These are phyloP conservation scores for Fusarium concolor DNA, from an alignment of 2,329 filamentous ascomycete genomes.

Conservation along the genomic window DNA sequence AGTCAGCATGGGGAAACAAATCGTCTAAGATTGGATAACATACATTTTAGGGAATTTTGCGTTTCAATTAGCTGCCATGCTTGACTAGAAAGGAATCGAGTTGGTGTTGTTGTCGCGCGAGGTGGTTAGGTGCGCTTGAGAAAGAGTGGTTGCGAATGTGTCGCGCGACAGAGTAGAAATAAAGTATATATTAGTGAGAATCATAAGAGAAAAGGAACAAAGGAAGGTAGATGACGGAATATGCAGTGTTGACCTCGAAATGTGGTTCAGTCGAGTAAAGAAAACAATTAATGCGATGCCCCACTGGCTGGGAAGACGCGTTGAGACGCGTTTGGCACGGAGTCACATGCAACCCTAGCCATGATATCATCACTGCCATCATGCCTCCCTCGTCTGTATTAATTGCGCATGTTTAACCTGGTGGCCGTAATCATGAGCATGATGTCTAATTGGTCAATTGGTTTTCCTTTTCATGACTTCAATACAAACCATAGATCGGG, in stretches of 20 bases:
- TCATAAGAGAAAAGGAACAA: background rate
- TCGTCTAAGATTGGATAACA: fast-evolving
- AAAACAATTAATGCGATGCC: constrained; percentile 14
- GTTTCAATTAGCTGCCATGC: constrained; percentile 20
- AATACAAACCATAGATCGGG: too few relatives aligned
- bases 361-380: constrained; percentile 38
- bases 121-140: background rate
- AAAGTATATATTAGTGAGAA: background rate
- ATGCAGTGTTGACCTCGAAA: background rate
- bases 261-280: background rate
- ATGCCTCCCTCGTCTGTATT: background rate
- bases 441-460: background rate
- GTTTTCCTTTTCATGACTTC: fast-evolving
- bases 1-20: constrained; percentile 3
- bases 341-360: constrained; percentile 28
- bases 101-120: background rate
- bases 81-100: background rate
- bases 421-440: too few relatives aligned
- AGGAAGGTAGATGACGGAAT: background rate
- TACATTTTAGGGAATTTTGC: constrained; percentile 9
- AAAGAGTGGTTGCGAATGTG: fast-evolving
- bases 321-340: constrained; percentile 29
- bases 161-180: fast-evolving
- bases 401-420: background rate
- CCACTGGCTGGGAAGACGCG: constrained; percentile 33